Evolutionary conservation across 345 rosid genomes (phyloP).

Genomic region (Citrus hindsii): DNA sequence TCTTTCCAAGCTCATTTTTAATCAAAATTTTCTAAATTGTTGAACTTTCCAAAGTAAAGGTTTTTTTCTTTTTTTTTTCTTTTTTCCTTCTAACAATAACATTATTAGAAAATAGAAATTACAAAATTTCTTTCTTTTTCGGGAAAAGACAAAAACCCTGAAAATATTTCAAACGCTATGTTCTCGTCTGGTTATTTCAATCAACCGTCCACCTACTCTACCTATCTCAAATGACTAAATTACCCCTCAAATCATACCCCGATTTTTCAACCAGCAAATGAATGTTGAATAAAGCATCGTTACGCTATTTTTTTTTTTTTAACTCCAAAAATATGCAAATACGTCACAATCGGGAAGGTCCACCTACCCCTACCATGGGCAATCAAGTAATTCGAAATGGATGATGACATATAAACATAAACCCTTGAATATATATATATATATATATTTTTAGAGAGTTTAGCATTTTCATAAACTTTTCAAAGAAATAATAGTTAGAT

Average conservation of each 20-base stretch:
- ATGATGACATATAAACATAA: background rate
- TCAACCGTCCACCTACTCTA: background rate
- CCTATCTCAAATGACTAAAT: background rate
- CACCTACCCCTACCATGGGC: background rate
- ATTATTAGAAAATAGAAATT: no score
- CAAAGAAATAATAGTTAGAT: no score
- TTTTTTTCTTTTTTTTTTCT: no score
- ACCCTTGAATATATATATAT: no score
- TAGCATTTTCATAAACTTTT: no score
- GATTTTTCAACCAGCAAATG: background rate
- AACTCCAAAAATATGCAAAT: background rate
- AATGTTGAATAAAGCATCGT: background rate
- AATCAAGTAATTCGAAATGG: background rate
- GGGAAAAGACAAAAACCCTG: no score
- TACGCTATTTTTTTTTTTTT: background rate
- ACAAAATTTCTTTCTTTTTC: no score
- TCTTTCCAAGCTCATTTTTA: background rate
- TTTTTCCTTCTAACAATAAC: no score
- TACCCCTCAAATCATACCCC: background rate
- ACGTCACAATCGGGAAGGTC: background rate
- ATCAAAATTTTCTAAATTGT: background rate
- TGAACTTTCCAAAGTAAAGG: background rate
- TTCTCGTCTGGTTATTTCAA: no score
- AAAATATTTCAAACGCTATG: no score
- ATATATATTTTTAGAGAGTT: no score